Evolutionary conservation across 768 basidiomycete genomes (phyloP).

Genomic region (Boletales sp.): DNA sequence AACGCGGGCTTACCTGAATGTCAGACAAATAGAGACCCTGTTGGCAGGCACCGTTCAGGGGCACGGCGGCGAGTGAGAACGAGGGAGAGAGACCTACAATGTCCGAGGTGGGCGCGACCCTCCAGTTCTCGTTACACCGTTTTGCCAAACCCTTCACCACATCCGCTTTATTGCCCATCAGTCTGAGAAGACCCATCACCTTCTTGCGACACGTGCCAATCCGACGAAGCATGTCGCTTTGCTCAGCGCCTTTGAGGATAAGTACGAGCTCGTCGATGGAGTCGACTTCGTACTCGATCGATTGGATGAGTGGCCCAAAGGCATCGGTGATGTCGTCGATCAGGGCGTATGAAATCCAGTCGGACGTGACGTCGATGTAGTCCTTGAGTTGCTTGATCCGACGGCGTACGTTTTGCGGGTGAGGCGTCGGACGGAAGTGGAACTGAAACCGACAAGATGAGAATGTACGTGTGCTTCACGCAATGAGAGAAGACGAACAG

Average conservation of each 20-base stretch:
- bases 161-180: constrained; percentile 99
- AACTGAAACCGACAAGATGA: constrained; percentile 51
- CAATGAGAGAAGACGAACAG: constrained; percentile 49
- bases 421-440: constrained; percentile 96
- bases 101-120: constrained; percentile 95
- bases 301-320: constrained; percentile 96
- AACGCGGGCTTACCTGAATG: constrained; percentile 61
- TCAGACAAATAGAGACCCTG: constrained; percentile 94
- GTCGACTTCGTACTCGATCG: constrained; percentile 99
- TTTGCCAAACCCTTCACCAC: constrained; percentile 99
- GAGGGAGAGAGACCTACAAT: constrained; percentile 59
- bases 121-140: constrained; percentile 98
- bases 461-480: not conserved
- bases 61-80: not conserved
- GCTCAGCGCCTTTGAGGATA: constrained; percentile 70
- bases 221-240: constrained; percentile 95
- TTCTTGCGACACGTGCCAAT: constrained; percentile 99
- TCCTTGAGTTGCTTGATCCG: constrained; percentile 99
- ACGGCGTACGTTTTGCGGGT: constrained; percentile 95
- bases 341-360: constrained; percentile 99
- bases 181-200: constrained; percentile 92
- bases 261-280: constrained; percentile 97
- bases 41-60: not conserved
- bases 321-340: constrained; percentile 99
- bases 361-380: constrained; percentile 97